Evolutionary conservation across 2,329 filamentous ascomycete species (phyloP).

Genomic region (Fusarium concolor): DNA sequence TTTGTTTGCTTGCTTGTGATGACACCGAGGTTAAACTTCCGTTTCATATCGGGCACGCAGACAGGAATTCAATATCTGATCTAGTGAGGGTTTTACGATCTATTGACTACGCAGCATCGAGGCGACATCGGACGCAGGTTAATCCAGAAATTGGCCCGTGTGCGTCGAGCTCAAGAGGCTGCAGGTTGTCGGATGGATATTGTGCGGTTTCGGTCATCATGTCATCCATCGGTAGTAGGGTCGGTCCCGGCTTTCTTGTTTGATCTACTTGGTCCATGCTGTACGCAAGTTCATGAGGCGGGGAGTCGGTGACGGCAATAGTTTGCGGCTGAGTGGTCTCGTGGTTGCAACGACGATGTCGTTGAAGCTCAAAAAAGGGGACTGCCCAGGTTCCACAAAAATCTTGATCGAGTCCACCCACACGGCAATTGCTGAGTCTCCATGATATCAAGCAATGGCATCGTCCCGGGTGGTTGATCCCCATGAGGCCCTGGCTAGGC

Average conservation of each 20-base stretch:
- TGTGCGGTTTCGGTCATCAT: constrained; percentile 7
- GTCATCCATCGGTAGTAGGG: constrained; percentile 7
- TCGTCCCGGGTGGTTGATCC: constrained; percentile 7
- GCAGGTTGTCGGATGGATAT: constrained; percentile 13
- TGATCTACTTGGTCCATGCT: constrained; percentile 36
- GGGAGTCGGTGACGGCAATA: constrained; percentile 31
- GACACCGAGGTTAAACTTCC: constrained; percentile 1
- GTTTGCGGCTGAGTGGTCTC: constrained; percentile 34
- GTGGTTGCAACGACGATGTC: constrained; percentile 14
- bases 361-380: constrained; percentile 18
- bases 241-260: constrained; percentile 13
- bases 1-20: constrained; percentile 20
- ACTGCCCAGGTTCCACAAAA: constrained; percentile 29
- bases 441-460: constrained; percentile 9
- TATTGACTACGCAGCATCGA: constrained; percentile 1
- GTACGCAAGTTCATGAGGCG: constrained; percentile 21
- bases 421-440: constrained; percentile 14
- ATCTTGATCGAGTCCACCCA: constrained; percentile 1
- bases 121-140: not conserved
- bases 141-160: constrained; percentile 10
- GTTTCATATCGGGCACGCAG: not conserved
- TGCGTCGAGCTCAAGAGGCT: not conserved
- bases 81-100: not conserved
- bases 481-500: not conserved
- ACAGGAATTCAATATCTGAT: constrained; percentile 9